A percentile compares a stretch with the other conserved stretches of the same genome.
phyloP scores from a whole-genome alignment of 2,329 filamentous ascomycete species.

The Xylaria sp. region DNA sequence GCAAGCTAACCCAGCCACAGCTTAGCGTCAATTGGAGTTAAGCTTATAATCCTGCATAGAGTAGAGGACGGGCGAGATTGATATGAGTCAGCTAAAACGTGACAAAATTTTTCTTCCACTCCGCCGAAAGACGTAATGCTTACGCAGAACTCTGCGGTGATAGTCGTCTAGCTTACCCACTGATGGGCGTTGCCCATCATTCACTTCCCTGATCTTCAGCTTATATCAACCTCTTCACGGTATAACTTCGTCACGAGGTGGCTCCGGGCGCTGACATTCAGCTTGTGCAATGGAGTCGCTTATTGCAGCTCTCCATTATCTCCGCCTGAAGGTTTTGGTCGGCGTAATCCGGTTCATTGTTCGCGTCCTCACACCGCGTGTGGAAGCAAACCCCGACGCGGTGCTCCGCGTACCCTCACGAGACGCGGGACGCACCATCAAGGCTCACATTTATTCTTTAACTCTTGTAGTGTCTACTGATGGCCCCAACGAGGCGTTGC shows the following conservation, averaged over 20 bases:
- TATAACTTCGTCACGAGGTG: background rate
- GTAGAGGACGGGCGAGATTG: too few relatives aligned
- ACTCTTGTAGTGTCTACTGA: slow-evolving; percentile 5
- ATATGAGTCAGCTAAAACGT: slow-evolving; percentile 3
- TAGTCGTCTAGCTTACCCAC: background rate
- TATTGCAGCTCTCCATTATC: slow-evolving; percentile 9
- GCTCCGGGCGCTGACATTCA: background rate
- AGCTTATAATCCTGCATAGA: background rate
- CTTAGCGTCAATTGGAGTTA: background rate
- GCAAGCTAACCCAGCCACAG: background rate
- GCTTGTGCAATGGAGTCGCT: slow-evolving; percentile 18
- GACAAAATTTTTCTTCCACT: background rate
- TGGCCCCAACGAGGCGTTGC: background rate
- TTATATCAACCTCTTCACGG: background rate
- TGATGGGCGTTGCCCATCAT: background rate
- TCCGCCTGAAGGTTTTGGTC: slow-evolving; percentile 26
- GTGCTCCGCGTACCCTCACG: slow-evolving; percentile 46
- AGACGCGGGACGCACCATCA: slow-evolving; percentile 44
- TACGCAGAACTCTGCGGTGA: background rate
- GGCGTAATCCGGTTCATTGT: slow-evolving; percentile 24
- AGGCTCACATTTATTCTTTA: slow-evolving; percentile 47
- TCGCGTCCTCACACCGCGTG: slow-evolving; percentile 17
- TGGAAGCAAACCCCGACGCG: slow-evolving; percentile 27
- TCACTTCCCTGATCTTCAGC: slow-evolving; percentile 22
- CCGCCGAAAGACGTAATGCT: background rate